Base-by-base conservation (phyloP, 208 protist genomes). In the Wallacemonas sp. region DNA sequence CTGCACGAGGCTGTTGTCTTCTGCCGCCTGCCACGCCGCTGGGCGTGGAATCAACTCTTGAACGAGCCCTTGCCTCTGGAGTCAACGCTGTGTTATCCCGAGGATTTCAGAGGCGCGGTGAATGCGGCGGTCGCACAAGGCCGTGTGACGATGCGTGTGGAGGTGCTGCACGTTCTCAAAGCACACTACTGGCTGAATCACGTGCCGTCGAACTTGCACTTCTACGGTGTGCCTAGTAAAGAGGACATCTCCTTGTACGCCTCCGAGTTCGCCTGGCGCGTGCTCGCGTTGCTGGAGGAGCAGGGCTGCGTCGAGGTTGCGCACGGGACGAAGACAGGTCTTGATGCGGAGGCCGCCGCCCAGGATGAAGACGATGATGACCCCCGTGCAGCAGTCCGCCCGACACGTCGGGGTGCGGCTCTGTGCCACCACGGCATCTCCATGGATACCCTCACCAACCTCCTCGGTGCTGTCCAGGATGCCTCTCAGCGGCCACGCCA, bases 141-240 rank as follows among this genome's bases (percentile, higher is more conserved):
- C 5, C 76, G 81, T n/a, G 85, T 71, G 24, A 26, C 12, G 27
- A 81, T 61, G 65, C 89, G 81, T 64, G 64, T 76, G 14, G 77
- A 89, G 22, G 86, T 89, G 45, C 66, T 96, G 46, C 83, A 86
- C 26, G 77, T 94, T 33, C 70, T 96, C 38, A 70, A 86, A 61
- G 80, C 79, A 39, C 88, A 93, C 72, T 96, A 96, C 74, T 87
- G 94, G 62, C 75, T 93, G 15, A 70, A 86, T 65, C 86, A 94
- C 69, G 67, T 94, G 6, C 79, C 79, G 46, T 70, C 78, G 4
- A 90, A 94, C 42, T 62, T 84, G 17, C 78, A 85, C 66, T 94
- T 93, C 66, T 94, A 96, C 67, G 85, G 79, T 19, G 77, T 96
- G 15, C 77, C 86, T 1, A 69, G 72, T 0, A 79, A 62, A 54